phyloP scores from a whole-genome alignment of 2,329 filamentous ascomycete genomes.

The Hypoxylon sp. region DNA sequence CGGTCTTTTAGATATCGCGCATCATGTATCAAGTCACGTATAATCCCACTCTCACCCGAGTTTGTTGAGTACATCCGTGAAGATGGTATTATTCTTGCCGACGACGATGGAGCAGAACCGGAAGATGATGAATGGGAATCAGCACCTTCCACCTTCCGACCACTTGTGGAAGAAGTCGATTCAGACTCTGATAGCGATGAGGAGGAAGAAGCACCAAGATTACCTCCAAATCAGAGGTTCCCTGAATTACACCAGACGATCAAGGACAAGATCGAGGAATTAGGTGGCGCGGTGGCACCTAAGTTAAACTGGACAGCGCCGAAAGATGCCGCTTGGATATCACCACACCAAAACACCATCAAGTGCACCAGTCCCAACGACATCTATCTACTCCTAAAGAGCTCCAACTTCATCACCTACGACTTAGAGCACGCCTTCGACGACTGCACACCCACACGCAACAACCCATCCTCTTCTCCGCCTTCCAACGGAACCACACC shows the following conservation, averaged over 20 bases:
- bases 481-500: slow-evolving; percentile 48
- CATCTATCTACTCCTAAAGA: slow-evolving; percentile 92
- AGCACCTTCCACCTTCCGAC: slow-evolving; percentile 48
- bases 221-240: slow-evolving; percentile 66
- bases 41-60: slow-evolving; percentile 76
- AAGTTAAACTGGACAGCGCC: slow-evolving; percentile 98
- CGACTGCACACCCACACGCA: slow-evolving; percentile 64
- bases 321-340: slow-evolving; percentile 95
- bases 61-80: slow-evolving; percentile 90
- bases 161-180: slow-evolving; percentile 54
- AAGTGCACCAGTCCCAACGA: slow-evolving; percentile 90
- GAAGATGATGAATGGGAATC: slow-evolving; percentile 66
- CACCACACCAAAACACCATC: slow-evolving; percentile 83
- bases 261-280: slow-evolving; percentile 77
- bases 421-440: slow-evolving; percentile 95
- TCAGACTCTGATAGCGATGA: slow-evolving; percentile 62
- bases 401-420: slow-evolving; percentile 92
- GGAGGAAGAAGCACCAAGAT: slow-evolving; percentile 56
- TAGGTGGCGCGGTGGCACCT: slow-evolving; percentile 86
- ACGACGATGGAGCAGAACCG: slow-evolving; percentile 67
- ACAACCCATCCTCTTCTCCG: slow-evolving; percentile 54
- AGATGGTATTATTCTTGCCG: slow-evolving; percentile 89
- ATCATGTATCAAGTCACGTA: slow-evolving; percentile 83
- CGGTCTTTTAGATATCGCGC: slow-evolving; percentile 69
- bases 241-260: slow-evolving; percentile 80